Base-by-base conservation (phyloP, 2,329 filamentous ascomycete genomes). In the Aschersonia sp. region DNA sequence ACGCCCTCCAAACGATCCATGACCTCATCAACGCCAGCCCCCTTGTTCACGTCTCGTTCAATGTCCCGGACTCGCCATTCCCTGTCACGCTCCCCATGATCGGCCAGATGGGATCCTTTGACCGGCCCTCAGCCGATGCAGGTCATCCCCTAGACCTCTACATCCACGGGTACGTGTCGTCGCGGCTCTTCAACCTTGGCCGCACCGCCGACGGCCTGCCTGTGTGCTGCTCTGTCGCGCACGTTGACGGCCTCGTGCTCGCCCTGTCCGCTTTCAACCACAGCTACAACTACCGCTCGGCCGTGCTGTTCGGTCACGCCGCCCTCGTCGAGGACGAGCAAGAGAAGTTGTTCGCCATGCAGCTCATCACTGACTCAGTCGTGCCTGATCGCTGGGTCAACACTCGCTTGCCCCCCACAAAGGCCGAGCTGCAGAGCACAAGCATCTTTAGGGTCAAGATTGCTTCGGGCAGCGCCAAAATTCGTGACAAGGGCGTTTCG, bases 261-360 rank as follows among this genome's bases (percentile, higher is more conserved):
- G 77, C 84, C 28, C 74, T 94, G 10, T 88, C 87, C 0, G 84
- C 87, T 9, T 85, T 86, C 68, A 78, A 77, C 50, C 86, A 94
- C 69, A 85, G 78, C 67, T 89, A 87, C 70, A 91, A 94, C 70
- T 94, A 92, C 68, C 85, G 86, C 52, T 87, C 82, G 40, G 85
- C 84, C 9, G 70, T 88, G 6, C 71, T 92, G 9, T 88, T 91
- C 58, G 89, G 88, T 1, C 77, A 81, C 60, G 88, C 83, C 0
- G 70, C 65, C 6, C 63, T 83, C 2, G 84, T 94, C 5, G 75
- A 77, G 2, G 77, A 84, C 51, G 62, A 66, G 0, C 75, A 73
- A 3, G 88, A 94, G 68, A 85, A 85, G 59, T 60, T 85, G 4
- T 92, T 77, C 66, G 87, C 86, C 5, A 84, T 94, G 79, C 67